phyloP scores from a whole-genome alignment of 495 filamentous ascomycete species.

The Neurospora intermedia region DNA sequence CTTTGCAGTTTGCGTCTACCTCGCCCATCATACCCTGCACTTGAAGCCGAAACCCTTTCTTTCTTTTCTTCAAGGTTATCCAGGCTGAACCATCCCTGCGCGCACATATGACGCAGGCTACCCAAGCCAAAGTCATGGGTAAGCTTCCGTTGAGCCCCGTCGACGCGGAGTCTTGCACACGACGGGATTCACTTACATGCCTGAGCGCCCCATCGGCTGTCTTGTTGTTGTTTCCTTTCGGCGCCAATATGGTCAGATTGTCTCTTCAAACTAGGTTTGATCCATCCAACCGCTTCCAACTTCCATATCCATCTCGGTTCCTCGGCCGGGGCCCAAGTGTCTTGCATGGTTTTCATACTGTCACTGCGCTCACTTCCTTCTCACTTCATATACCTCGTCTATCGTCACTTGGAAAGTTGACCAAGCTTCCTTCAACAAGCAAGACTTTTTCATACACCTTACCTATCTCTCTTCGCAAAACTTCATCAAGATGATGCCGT shows the following conservation, averaged over 20 bases:
- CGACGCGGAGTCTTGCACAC: slow-evolving; percentile 19
- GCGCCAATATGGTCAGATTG: slow-evolving; percentile 17
- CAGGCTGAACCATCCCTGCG: slow-evolving; percentile 25
- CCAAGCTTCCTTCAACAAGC: background rate
- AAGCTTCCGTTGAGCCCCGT: slow-evolving; percentile 15
- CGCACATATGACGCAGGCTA: slow-evolving; percentile 25
- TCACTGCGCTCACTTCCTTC: background rate
- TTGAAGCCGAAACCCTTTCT: slow-evolving; percentile 18
- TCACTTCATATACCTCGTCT: background rate
- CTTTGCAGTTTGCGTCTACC: slow-evolving; percentile 2
- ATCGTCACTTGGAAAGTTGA: background rate
- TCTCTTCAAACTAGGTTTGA: slow-evolving; percentile 19
- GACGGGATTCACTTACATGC: slow-evolving; percentile 15
- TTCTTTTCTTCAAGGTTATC: slow-evolving; percentile 12
- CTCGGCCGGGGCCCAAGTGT: background rate
- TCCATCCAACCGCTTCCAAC: slow-evolving; percentile 9
- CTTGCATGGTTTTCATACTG: background rate
- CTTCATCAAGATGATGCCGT: slow-evolving; percentile 23
- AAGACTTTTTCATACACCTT: background rate
- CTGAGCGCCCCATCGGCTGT: slow-evolving; percentile 13
- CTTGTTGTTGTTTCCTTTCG: slow-evolving; percentile 8
- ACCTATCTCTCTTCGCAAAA: background rate
- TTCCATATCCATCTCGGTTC: slow-evolving; percentile 5
- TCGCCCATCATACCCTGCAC: slow-evolving; percentile 2
- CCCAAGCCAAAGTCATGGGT: slow-evolving; percentile 22